Base-by-base conservation (phyloP, 352 stramenopile genomes). In the Globisporangium nunn region DNA sequence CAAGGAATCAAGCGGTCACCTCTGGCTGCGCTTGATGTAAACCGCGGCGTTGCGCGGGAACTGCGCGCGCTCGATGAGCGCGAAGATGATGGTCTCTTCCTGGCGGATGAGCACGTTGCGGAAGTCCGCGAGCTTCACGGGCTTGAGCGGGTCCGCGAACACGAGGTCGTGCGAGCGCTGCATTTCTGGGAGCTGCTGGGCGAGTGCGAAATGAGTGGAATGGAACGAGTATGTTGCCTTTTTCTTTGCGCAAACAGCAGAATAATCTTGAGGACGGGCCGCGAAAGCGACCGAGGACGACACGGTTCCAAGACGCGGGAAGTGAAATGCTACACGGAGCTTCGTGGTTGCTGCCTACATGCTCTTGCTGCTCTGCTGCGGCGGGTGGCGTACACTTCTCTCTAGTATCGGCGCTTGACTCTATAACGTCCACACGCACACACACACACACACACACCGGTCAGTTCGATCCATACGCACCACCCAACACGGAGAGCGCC, bases 31-130 rank as follows among this genome's bases (percentile, higher is more conserved):
- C 60, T 86, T 85, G 56, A 96, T 64, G 78, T 99, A 99, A 37
- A 98, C 95, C 48, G 92, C 83, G 1, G 62, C 53, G 75, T 99
- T 99, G 50, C 76, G 78, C n/a, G 92, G 73, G 72, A 98, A 99
- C 69, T 99, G 95, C 15, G 96, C 85, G 54, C 97, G 84, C 73
- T 99, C 97, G 66, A 99, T 99, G 18, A 99, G 68, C n/a, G 96
- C 94, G 70, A 99, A 99, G 73, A 99, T 99, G 67, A 99, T 99
- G 0, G 96, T 99, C 78, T 99, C 97, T 71, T 99, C 93, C 66
- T 96, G 87, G 28, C 85, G 82, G 52, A 95, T 95, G 49, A 95
- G 78, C 57, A 90, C 78, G 71, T 93, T 95, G 63, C 85, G 85
- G 58, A 92, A 93, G 71, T 95, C 82, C 52, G 91, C 82, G 12